Percentiles rank a stretch among this genome's conserved stretches.
phyloP scores from a whole-genome alignment of 768 basidiomycete species.

The Sarcomyxa edulis region DNA sequence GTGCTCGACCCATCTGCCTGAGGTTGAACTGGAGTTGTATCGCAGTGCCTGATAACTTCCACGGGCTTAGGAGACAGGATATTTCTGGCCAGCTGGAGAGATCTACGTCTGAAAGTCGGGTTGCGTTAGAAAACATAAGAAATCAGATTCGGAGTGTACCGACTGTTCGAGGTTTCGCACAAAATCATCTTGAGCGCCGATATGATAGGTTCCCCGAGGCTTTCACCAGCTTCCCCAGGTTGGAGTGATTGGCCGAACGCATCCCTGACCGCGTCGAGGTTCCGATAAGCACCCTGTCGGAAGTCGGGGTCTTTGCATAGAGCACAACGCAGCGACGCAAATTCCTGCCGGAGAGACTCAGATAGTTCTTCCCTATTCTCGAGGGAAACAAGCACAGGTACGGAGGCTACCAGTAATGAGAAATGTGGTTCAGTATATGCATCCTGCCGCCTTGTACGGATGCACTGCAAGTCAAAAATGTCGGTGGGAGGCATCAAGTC shows the following conservation, averaged over 20 bases:
- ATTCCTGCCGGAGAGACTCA: slow-evolving; percentile 41
- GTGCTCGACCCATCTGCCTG: slow-evolving; percentile 65
- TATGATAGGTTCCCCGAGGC: slow-evolving; percentile 56
- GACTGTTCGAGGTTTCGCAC: slow-evolving; percentile 59
- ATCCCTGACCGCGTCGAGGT: slow-evolving; percentile 62
- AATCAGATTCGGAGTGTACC: slow-evolving; percentile 11
- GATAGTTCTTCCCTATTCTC: slow-evolving; percentile 57
- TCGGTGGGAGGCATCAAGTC: slow-evolving; percentile 36
- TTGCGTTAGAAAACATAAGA: neutral
- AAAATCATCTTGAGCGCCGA: slow-evolving; percentile 64
- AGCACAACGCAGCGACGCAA: slow-evolving; percentile 45
- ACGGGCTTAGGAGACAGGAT: slow-evolving; percentile 68
- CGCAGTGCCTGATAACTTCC: slow-evolving; percentile 78
- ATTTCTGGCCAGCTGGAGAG: slow-evolving; percentile 56
- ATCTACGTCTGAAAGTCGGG: slow-evolving; percentile 32
- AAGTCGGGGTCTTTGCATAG: slow-evolving; percentile 66
- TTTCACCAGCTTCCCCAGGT: slow-evolving; percentile 41
- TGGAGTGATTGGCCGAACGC: slow-evolving; percentile 64
- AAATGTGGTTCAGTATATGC: slow-evolving; percentile 69
- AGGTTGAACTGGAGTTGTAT: slow-evolving; percentile 75
- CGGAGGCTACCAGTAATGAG: slow-evolving; percentile 49
- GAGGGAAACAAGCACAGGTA: slow-evolving; percentile 66
- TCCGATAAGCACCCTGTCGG: slow-evolving; percentile 69
- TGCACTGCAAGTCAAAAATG: slow-evolving; percentile 61
- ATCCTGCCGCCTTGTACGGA: slow-evolving; percentile 63